These are phyloP conservation scores for Trichomonas tenax DNA, from an alignment of 208 protist species.

Conservation along the genomic window DNA sequence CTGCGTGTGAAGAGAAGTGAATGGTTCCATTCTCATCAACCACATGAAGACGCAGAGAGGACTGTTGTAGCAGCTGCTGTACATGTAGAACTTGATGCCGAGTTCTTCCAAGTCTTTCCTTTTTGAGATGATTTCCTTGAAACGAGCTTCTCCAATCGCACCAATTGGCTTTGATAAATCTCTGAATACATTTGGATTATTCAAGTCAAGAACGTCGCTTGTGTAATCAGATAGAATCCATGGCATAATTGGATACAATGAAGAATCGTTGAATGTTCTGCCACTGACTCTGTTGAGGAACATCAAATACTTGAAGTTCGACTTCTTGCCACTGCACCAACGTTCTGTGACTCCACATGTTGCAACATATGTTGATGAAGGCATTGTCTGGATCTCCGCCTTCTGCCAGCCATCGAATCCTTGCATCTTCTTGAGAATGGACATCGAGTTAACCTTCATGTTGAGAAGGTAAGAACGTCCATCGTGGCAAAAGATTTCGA, in stretches of 20 bases:
- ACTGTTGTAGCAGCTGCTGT: neutral
- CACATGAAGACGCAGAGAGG: neutral
- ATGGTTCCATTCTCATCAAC: slow-evolving; percentile 15
- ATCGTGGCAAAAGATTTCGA: neutral
- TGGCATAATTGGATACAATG: neutral
- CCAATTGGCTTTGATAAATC: neutral
- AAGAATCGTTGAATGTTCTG: neutral
- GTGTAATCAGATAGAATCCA: neutral
- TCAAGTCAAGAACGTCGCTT: neutral
- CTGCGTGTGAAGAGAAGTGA: neutral
- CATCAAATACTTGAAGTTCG: neutral
- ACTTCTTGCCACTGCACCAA: neutral
- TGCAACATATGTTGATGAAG: too few species aligned
- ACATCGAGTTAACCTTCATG: neutral
- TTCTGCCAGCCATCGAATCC: neutral
- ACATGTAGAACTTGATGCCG: neutral
- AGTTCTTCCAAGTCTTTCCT: neutral
- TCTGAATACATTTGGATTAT: neutral
- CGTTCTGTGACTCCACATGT: neutral
- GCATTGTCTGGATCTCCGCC: neutral
- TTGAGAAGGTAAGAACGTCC: neutral
- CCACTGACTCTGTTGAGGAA: neutral
- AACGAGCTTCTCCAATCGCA: neutral
- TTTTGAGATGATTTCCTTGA: neutral
- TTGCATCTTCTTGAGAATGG: neutral